phyloP scores from a whole-genome alignment of 805 yeast genomes.

The Wickerhamomyces alni region DNA sequence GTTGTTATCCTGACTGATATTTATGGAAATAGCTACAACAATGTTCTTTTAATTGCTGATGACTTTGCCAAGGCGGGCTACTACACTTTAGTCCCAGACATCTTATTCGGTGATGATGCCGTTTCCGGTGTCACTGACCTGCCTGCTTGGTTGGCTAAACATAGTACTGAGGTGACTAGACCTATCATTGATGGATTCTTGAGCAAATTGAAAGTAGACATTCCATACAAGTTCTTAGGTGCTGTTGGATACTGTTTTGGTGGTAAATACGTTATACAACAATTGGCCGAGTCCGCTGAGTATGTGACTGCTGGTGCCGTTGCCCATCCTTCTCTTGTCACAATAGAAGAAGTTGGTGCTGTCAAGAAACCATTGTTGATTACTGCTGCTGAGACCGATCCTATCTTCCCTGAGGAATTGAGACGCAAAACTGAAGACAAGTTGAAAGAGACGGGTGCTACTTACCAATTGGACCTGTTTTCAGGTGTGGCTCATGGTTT shows the following conservation, averaged over 20 bases:
- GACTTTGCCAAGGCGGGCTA: slow-evolving; percentile 55
- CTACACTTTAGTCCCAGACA: slow-evolving; percentile 71
- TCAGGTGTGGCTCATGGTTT: slow-evolving; percentile 71
- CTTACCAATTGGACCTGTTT: slow-evolving; percentile 56
- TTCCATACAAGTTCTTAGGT: slow-evolving; percentile 43
- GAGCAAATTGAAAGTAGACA: slow-evolving; percentile 34
- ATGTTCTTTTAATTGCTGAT: slow-evolving; percentile 60
- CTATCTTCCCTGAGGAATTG: slow-evolving; percentile 53
- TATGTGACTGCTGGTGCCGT: slow-evolving; percentile 56
- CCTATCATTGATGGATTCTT: slow-evolving; percentile 47
- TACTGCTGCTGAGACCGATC: slow-evolving; percentile 70
- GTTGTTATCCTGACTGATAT: slow-evolving; percentile 67
- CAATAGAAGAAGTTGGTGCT: slow-evolving; percentile 55
- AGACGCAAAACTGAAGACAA: slow-evolving; percentile 57
- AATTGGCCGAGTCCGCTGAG: slow-evolving; percentile 33
- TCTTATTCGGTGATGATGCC: slow-evolving; percentile 46
- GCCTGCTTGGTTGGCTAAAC: slow-evolving; percentile 47
- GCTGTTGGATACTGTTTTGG: slow-evolving; percentile 83
- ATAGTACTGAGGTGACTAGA: slow-evolving; percentile 40
- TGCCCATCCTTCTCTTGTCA: slow-evolving; percentile 80
- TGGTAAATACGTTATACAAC: slow-evolving; percentile 60
- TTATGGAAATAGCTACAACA: slow-evolving; percentile 54
- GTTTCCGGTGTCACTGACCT: slow-evolving; percentile 22
- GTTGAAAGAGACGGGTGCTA: slow-evolving; percentile 45
- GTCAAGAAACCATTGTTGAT: slow-evolving; percentile 51